Evolutionary conservation across 2,329 filamentous ascomycete species (phyloP), one percentile per base, ranked within the genome.

Genomic region (Colletotrichum sp.): DNA sequence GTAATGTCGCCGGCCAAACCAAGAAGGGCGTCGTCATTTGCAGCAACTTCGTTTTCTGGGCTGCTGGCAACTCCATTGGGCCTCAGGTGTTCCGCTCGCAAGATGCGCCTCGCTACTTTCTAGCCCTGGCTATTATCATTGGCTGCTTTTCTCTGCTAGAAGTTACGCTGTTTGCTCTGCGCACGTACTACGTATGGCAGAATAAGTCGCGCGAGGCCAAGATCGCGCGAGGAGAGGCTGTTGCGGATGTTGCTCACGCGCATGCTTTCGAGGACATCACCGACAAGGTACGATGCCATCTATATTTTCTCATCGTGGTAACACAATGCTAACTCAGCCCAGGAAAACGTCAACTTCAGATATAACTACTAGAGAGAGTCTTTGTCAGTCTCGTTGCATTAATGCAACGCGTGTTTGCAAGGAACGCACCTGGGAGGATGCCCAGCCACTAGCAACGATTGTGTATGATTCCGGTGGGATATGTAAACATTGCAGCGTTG

Each of bases 261-360:
- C 89, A 92, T 79, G 91, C 90, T 2, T 93, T 91, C 80, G 91
- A 93, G 80, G 92, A 93, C 80, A 84, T 92, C 80, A 93, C 92
- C 6, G 92, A 93, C 80, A 86, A 84, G 82, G 89, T 92, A 85
- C 92, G 93, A 79, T 79, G 87, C 10, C 76, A 92, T 93, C 92
- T 79, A 88, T 90, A 10, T 87, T 85, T 80, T 88, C 83, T 77
- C 3, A 1, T 36, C 2, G 12, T 24, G 6, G 10, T 21, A 8
- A 62, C 2, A n/a, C 6, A 24, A 32, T 39, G 52, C 72, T 75
- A 30, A 75, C 4, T 12, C 2, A 4, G 18, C 8, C n/a, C 5
- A 75, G 72, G 72, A 75, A 64, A 70, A 75, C 26, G 72, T 75
- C 16, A 75, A 71, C 28, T 71, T 75, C 28, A 66, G 72, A 24